A percentile compares a stretch with the other conserved stretches of the same genome.
These are phyloP conservation scores for Clonostachys sp. DNA, from an alignment of 2,329 filamentous ascomycete species.

Conservation along the genomic window DNA sequence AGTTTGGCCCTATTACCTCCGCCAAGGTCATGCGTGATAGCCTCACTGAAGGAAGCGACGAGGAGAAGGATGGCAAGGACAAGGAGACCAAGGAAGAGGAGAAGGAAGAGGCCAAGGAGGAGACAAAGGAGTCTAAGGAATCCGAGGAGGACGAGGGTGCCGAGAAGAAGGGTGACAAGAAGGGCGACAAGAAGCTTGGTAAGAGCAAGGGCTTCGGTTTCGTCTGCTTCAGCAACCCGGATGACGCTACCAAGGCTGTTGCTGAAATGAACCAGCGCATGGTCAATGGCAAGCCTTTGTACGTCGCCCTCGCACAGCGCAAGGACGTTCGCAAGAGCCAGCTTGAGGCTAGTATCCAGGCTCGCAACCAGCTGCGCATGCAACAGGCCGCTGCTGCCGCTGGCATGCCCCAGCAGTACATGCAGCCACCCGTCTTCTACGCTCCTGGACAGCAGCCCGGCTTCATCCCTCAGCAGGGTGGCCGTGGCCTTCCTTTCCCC, in stretches of 20 bases:
- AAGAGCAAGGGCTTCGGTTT: constrained; percentile 99
- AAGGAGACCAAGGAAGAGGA: constrained; percentile 39
- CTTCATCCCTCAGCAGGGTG: constrained; percentile 57
- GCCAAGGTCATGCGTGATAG: constrained; percentile 98
- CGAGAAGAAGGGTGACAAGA: constrained; percentile 54
- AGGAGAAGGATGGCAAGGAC: constrained; percentile 48
- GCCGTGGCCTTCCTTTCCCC: constrained; percentile 64
- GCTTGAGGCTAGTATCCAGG: constrained; percentile 98
- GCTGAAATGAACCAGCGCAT: constrained; percentile 99
- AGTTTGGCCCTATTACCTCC: constrained; percentile 93
- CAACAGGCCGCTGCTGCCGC: constrained; percentile 92
- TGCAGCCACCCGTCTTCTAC: constrained; percentile 91
- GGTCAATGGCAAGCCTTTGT: constrained; percentile 93
- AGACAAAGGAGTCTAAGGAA: constrained; percentile 29
- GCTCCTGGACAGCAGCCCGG: constrained; percentile 74
- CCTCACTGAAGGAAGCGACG: constrained; percentile 47
- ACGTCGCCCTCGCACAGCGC: constrained; percentile 96
- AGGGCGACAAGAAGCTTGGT: constrained; percentile 64
- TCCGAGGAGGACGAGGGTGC: constrained; percentile 43
- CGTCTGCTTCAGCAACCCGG: constrained; percentile 99
- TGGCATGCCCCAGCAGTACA: constrained; percentile 82
- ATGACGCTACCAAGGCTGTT: constrained; percentile 98
- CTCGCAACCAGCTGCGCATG: constrained; percentile 96
- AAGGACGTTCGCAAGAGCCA: constrained; percentile 99
- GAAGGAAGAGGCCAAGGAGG: constrained; percentile 41